Evolutionary conservation across 2,329 filamentous ascomycete genomes (phyloP).

Genomic region (Aspergillus udagawae): DNA sequence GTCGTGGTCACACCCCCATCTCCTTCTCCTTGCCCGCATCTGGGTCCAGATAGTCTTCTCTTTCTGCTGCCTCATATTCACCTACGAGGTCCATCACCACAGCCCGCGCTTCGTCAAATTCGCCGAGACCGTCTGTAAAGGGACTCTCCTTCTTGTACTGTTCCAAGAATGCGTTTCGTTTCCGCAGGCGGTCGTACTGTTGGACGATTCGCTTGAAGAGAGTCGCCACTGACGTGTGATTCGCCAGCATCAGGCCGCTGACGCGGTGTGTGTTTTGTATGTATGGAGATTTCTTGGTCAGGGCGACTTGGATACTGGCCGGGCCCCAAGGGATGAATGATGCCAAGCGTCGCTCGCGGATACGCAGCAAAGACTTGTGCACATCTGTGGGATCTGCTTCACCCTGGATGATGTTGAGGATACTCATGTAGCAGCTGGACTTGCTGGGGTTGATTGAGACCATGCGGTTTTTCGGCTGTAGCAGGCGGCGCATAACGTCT

Average conservation of each 20-base stretch:
- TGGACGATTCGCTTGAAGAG: constrained; percentile 90
- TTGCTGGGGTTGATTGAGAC: constrained; percentile 93
- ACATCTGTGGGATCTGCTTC: constrained; percentile 97
- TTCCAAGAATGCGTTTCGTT: constrained; percentile 95
- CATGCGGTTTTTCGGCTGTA: constrained; percentile 99
- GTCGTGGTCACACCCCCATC: constrained; percentile 17
- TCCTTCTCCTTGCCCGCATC: constrained; percentile 50
- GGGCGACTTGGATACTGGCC: constrained; percentile 92
- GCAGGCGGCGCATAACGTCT: constrained; percentile 90
- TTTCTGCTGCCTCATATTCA: constrained; percentile 94
- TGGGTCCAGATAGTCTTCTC: constrained; percentile 81
- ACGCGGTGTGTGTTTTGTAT: constrained; percentile 91
- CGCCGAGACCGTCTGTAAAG: constrained; percentile 83
- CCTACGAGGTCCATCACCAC: constrained; percentile 87
- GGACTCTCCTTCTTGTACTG: constrained; percentile 93
- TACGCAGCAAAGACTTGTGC: constrained; percentile 94
- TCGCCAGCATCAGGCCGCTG: constrained; percentile 94
- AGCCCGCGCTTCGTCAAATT: constrained; percentile 92
- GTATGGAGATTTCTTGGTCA: constrained; percentile 96
- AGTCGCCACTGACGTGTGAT: constrained; percentile 95
- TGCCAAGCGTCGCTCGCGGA: constrained; percentile 86
- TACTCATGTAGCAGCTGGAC: constrained; percentile 98
- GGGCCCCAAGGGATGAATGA: constrained; percentile 99
- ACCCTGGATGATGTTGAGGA: constrained; percentile 97
- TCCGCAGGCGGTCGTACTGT: constrained; percentile 90